Base-by-base conservation (phyloP, 768 basidiomycete species). In the Piloderma croceum region DNA sequence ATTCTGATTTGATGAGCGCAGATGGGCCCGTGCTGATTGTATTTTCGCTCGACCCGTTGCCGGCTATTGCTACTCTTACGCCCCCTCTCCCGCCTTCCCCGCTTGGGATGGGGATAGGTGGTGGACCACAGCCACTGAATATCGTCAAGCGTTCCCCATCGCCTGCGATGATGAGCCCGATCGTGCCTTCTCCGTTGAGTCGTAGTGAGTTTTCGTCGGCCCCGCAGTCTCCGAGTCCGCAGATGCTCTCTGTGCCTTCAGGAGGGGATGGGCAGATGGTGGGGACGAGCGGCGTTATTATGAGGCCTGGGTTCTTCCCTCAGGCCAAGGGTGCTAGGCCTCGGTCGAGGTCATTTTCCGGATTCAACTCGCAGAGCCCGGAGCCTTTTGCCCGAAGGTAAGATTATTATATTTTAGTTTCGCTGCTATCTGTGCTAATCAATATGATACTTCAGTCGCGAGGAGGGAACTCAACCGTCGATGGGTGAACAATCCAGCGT, bases 331-430 rank as follows among this genome's bases (percentile, higher is more conserved):
- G 67, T 3, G 50, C 64, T 7, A 63, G 87, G 5, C 75, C 73
- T 11, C 61, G 74, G 5, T 88, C 87, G 4, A 59, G 85, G 36
- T 87, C 83, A 17, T 90, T 90, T 53, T 88, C 85, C 7, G 81
- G 76, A 3, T 81, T 87, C 58, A 73, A 77, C 37, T 64, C 69
- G 4, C 49, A 58, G 4, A 49, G 40, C 5, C 39, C 56, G 3
- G 64, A 70, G n/a, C n/a, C n/a, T n/a, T n/a, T n/a, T n/a, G n/a
- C n/a, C n/a, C n/a, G n/a, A n/a, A n/a, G n/a, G n/a, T n/a, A n/a
- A n/a, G n/a, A n/a, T n/a, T n/a, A n/a, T n/a, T n/a, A n/a, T n/a
- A n/a, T n/a, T n/a, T n/a, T n/a, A n/a, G n/a, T n/a, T n/a, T n/a
- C n/a, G n/a, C n/a, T n/a, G n/a, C n/a, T n/a, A n/a, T n/a, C n/a